Percentiles rank a stretch among this genome's conserved stretches.
Evolutionary conservation across 2,329 filamentous ascomycete genomes (phyloP).

Genomic region (Chalaropsis ovoidea): DNA sequence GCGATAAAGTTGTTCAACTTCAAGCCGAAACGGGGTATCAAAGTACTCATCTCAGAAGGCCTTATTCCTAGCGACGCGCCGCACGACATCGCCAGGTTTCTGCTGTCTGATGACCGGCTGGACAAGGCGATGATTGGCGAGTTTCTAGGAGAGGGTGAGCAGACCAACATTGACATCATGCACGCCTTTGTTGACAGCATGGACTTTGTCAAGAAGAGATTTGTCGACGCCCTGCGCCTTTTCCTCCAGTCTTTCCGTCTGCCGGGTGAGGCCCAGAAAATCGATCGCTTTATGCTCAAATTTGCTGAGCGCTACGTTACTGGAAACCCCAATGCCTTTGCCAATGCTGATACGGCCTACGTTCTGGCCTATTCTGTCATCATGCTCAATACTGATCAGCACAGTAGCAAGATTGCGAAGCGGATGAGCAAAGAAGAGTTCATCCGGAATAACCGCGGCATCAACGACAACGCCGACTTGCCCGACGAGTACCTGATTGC

Average conservation of each 20-base stretch:
- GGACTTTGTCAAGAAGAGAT: slow-evolving; percentile 84
- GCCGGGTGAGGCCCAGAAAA: slow-evolving; percentile 94
- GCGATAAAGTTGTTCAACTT: slow-evolving; percentile 91
- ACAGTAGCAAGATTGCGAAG: slow-evolving; percentile 72
- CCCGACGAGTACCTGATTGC: slow-evolving; percentile 81
- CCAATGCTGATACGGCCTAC: slow-evolving; percentile 95
- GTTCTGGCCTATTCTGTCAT: slow-evolving; percentile 95
- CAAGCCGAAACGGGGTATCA: slow-evolving; percentile 91
- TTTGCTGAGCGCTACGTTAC: slow-evolving; percentile 93
- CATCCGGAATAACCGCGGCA: slow-evolving; percentile 97
- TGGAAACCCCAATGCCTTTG: slow-evolving; percentile 93
- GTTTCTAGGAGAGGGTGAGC: slow-evolving; percentile 85
- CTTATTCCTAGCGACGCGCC: slow-evolving; percentile 76
- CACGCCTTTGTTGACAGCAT: slow-evolving; percentile 93
- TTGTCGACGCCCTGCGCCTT: slow-evolving; percentile 81
- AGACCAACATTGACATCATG: slow-evolving; percentile 93
- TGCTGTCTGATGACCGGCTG: slow-evolving; percentile 69
- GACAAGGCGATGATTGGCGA: slow-evolving; percentile 92
- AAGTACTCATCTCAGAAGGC: slow-evolving; percentile 68
- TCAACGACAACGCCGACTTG: slow-evolving; percentile 90
- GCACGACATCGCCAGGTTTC: slow-evolving; percentile 72
- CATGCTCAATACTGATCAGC: slow-evolving; percentile 88
- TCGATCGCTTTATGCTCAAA: slow-evolving; percentile 98
- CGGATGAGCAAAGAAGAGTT: slow-evolving; percentile 96
- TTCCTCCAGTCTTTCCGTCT: slow-evolving; percentile 93